Evolutionary conservation across 495 filamentous ascomycete species (phyloP).

Genomic region (Xylaria castorea): DNA sequence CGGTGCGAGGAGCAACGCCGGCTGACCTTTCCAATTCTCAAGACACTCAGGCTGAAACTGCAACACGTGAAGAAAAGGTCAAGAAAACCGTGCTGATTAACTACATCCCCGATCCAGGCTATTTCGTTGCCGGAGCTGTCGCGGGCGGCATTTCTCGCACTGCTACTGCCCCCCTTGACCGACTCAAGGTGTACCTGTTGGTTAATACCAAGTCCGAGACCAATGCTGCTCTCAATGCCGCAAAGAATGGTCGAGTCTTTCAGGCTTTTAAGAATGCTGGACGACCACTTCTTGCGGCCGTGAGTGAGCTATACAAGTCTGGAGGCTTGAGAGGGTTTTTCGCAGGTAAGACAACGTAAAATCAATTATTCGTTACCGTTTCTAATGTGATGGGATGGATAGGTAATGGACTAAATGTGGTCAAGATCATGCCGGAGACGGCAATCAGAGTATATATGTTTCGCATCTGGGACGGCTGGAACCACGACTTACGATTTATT

Average conservation of each 20-base stretch:
- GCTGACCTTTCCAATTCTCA: conserved; percentile 36
- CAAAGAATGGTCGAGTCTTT: conserved; percentile 72
- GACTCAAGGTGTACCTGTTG: conserved; percentile 96
- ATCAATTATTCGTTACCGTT: not conserved
- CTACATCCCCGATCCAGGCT: conserved; percentile 76
- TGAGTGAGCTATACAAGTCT: conserved; percentile 77
- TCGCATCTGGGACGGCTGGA: not conserved
- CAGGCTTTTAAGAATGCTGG: conserved; percentile 69
- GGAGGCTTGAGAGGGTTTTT: conserved; percentile 94
- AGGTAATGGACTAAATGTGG: conserved; percentile 96
- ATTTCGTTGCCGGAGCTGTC: conserved; percentile 93
- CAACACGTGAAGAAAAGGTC: conserved; percentile 37
- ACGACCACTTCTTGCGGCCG: conserved; percentile 72
- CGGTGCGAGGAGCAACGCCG: conserved; percentile 36
- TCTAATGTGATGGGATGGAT: conserved; percentile 23
- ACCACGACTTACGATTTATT: not conserved
- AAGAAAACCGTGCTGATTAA: conserved; percentile 59
- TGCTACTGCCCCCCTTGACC: conserved; percentile 92
- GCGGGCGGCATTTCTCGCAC: conserved; percentile 93
- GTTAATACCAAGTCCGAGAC: conserved; percentile 76
- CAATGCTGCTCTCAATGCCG: conserved; percentile 65
- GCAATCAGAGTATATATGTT: conserved; percentile 70
- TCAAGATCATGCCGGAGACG: conserved; percentile 98
- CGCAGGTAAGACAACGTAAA: conserved; percentile 69
- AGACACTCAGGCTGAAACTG: conserved; percentile 39